phyloP scores from a whole-genome alignment of 805 yeast genomes.

The Cyberlindnera misumaiensis region DNA sequence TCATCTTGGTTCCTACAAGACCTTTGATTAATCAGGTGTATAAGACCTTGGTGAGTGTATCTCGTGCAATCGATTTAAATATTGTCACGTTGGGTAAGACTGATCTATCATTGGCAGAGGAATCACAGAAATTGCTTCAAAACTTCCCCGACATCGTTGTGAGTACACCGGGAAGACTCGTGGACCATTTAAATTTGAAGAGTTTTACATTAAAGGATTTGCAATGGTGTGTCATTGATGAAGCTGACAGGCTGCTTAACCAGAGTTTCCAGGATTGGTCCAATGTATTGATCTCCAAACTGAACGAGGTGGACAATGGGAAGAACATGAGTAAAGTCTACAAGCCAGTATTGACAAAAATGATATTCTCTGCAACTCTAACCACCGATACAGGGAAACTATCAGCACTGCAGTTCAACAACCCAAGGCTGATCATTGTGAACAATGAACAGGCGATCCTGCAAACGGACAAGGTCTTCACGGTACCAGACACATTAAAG shows the following conservation, averaged over 20 bases:
- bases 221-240: slow-evolving; percentile 65
- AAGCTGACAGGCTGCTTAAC: slow-evolving; percentile 75
- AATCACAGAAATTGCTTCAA: slow-evolving; percentile 40
- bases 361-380: slow-evolving; percentile 88
- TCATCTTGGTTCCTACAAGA: slow-evolving; percentile 83
- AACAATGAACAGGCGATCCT: slow-evolving; percentile 41
- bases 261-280: slow-evolving; percentile 95
- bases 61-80: slow-evolving; percentile 62
- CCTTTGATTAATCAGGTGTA: slow-evolving; percentile 82
- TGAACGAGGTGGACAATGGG: slow-evolving; percentile 23
- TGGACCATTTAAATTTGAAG: slow-evolving; percentile 53
- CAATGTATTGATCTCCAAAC: slow-evolving; percentile 36
- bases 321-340: slow-evolving; percentile 23
- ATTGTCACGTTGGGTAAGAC: slow-evolving; percentile 54
- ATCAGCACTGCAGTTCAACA: slow-evolving; percentile 57
- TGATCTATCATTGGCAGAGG: slow-evolving; percentile 50
- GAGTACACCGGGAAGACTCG: slow-evolving; percentile 74
- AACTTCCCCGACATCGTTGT: slow-evolving; percentile 61
- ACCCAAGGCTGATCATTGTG: slow-evolving; percentile 71
- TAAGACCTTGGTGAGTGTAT: slow-evolving; percentile 49
- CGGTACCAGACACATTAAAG: slow-evolving; percentile 46
- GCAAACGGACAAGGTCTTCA: slow-evolving; percentile 47
- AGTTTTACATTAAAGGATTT: slow-evolving; percentile 44
- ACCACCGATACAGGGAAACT: slow-evolving; percentile 90
- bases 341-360: slow-evolving; percentile 41